phyloP scores from a whole-genome alignment of 108 stramenopile species.

The Cyclotella kingstonii region DNA sequence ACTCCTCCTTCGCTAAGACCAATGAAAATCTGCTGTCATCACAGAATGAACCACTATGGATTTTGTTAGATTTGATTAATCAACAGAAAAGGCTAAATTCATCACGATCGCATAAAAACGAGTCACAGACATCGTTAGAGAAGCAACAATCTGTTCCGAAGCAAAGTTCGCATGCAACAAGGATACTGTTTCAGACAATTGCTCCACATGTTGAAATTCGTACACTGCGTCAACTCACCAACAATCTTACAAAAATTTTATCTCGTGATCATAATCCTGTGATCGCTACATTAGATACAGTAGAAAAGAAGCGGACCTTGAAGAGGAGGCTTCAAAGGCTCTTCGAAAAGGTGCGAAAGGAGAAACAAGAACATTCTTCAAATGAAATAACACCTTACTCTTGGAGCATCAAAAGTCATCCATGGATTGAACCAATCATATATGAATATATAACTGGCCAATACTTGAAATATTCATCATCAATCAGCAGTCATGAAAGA shows the following conservation, averaged over 20 bases:
- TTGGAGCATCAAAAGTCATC: slow-evolving; percentile 32
- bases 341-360: slow-evolving; percentile 24
- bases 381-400: slow-evolving; percentile 5
- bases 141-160: slow-evolving; percentile 14
- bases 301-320: slow-evolving; percentile 23
- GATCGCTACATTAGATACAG: slow-evolving; percentile 5
- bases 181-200: slow-evolving; percentile 34
- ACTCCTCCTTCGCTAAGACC: too few species aligned
- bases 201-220: slow-evolving; percentile 41
- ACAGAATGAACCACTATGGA: too few species aligned
- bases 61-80: too few species aligned
- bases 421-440: slow-evolving; percentile 29
- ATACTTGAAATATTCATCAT: slow-evolving; percentile 18
- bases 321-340: slow-evolving; percentile 20
- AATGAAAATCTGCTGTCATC: too few species aligned
- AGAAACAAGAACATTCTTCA: background rate
- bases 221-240: slow-evolving; percentile 30
- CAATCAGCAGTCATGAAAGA: background rate
- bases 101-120: background rate
- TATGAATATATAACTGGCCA: slow-evolving; percentile 32
- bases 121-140: background rate
- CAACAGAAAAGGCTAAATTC: too few species aligned
- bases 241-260: slow-evolving; percentile 17
- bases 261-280: slow-evolving; percentile 20
- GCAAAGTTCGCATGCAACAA: slow-evolving; percentile 30